Evolutionary conservation across 805 yeast species (phyloP), one percentile per base, ranked within the genome.

Genomic region (Starmerella apicola): DNA sequence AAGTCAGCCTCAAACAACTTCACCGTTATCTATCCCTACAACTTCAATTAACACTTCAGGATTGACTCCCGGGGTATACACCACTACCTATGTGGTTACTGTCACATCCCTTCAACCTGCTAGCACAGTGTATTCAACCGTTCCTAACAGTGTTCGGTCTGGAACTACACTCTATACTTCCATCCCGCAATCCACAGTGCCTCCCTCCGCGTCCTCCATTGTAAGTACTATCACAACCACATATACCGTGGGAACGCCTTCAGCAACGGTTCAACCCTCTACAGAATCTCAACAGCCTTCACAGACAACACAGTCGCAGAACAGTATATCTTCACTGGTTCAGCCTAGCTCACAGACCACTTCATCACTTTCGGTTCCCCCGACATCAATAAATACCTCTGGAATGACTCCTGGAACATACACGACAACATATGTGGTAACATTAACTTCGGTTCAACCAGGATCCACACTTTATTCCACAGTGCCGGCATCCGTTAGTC

Each of bases 111-210:
- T 30, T 22, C 2, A 36, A 12, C 37, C 39, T 12, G 37, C 38
- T 5, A 29, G 42, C 6, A 40, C 45, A 4, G 12, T 42, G 17
- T 34, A 28, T 22, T 37, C 46, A 15, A 36, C 41, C 5, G 34
- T 49, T 30, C 52, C 53, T 13, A 50, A 45, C 8, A 20, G 42
- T 4, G 41, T 47, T 13, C 25, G 37, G 16, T 39, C 53, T 9
- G 50, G 46, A 1, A 43, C 46, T 3, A 44, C 47, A 2, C 22
- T 22, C 24, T 35, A 18, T 28, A 30, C 36, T 2, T 34, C 45
- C 8, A 22, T 38, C 2, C 39, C 42, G 2, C 35, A 36, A 2
- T 8, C 13, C 3, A 38, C 37, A 6, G 18, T 20, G 5, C 37
- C 38, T 5, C 32, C 32, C 7, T 20, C 30, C 7, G 27, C 36